Conservation (phyloP, 306 rosid genomes). For the Bauhinia variegata region DNA sequence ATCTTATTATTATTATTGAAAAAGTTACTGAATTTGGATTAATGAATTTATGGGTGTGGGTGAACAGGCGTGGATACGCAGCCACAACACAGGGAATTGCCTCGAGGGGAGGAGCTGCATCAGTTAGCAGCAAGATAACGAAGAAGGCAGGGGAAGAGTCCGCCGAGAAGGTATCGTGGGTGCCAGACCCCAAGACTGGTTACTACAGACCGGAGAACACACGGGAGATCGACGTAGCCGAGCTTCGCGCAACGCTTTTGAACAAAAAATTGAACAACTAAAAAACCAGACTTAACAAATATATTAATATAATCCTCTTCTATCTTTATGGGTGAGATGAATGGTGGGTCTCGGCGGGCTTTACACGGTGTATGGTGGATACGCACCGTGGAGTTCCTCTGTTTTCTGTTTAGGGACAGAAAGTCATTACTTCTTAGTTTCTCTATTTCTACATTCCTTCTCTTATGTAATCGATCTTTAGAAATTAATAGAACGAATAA, state of each 20-base stretch:
- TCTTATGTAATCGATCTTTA: background rate
- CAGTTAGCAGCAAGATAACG: constrained; percentile 33
- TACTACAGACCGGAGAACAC: constrained; percentile 73
- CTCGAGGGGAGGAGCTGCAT: constrained; percentile 41
- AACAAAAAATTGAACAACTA: constrained; percentile 44
- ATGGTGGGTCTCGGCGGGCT: background rate
- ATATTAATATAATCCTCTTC: background rate
- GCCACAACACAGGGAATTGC: constrained; percentile 55
- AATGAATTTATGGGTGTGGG: background rate
- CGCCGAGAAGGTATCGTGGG: constrained; percentile 73
- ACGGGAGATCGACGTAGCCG: constrained; percentile 73
- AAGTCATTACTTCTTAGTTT: no score
- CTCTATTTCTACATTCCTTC: background rate
- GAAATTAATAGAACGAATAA: background rate
- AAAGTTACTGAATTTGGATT: no score
- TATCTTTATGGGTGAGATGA: background rate
- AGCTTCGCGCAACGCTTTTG: constrained; percentile 66
- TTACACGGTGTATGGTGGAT: background rate
- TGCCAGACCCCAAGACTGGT: constrained; percentile 90
- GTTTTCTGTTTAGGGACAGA: background rate
- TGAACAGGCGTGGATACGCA: constrained; percentile 73
- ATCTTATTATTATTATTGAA: background rate
- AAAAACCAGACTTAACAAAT: no score
- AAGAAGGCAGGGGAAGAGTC: constrained; percentile 55
- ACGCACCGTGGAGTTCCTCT: constrained; percentile 12